A percentile compares a stretch with the other conserved stretches of the same genome.
phyloP scores from a whole-genome alignment of 2,329 filamentous ascomycete genomes.

The Talaromyces islandicus region DNA sequence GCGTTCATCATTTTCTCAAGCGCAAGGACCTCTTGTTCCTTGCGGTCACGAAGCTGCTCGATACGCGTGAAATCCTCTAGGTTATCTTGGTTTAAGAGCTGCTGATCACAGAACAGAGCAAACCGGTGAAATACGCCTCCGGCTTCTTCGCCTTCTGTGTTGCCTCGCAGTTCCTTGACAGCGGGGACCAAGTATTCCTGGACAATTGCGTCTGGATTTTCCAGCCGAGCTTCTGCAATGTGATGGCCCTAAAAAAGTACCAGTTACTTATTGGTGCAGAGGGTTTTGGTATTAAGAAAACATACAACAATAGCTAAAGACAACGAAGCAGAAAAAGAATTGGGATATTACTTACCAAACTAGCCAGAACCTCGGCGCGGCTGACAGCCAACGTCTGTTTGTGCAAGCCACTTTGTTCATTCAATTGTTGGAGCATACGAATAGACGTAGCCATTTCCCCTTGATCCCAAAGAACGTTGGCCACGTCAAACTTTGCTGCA shows the following conservation, averaged over 20 bases:
- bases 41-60: constrained; percentile 70
- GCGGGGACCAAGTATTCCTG: constrained; percentile 79
- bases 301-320: neutral
- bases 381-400: constrained; percentile 68
- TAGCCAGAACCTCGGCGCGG: constrained; percentile 73
- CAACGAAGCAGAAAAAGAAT: constrained; percentile 2
- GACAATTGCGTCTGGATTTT: constrained; percentile 87
- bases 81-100: constrained; percentile 79
- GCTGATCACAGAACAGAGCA: constrained; percentile 89
- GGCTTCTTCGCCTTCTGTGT: constrained; percentile 63
- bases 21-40: constrained; percentile 71
- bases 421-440: constrained; percentile 72
- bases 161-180: constrained; percentile 69
- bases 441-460: constrained; percentile 87
- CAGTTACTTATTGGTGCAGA: neutral
- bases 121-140: constrained; percentile 92
- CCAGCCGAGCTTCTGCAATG: constrained; percentile 80
- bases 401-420: constrained; percentile 55
- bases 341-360: constrained; percentile 61
- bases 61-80: constrained; percentile 79
- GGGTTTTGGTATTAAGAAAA: neutral
- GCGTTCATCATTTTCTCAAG: constrained; percentile 56
- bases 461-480: constrained; percentile 89
- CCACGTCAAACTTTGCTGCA: constrained; percentile 72
- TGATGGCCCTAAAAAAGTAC: constrained; percentile 59